Evolutionary conservation across 2,329 filamentous ascomycete species (phyloP).

Genomic region (Pseudofabraea citricarpa): DNA sequence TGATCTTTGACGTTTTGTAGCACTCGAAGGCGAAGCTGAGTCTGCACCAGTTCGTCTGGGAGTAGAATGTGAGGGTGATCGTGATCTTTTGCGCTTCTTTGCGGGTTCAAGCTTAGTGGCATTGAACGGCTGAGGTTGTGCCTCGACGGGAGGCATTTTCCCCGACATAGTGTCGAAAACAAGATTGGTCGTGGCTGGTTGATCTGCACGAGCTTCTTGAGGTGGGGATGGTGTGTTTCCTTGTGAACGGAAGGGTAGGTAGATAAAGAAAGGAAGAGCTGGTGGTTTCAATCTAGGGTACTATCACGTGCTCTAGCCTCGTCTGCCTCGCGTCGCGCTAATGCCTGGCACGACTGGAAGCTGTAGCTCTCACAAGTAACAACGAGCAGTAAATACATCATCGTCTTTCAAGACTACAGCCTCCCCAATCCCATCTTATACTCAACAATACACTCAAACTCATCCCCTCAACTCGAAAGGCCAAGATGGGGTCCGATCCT

Average conservation of each 20-base stretch:
- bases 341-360: too few relatives aligned
- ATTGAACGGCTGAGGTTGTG: constrained; percentile 35
- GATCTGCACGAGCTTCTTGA: too few relatives aligned
- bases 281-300: too few relatives aligned
- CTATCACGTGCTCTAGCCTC: not conserved
- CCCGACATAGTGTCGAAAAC: constrained; percentile 33
- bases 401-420: not conserved
- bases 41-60: constrained; percentile 17
- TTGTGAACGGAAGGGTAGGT: too few relatives aligned
- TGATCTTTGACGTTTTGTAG: constrained; percentile 15
- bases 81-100: constrained; percentile 35
- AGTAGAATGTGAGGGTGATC: constrained; percentile 28
- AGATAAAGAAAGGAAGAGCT: too few relatives aligned
- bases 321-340: constrained; percentile 21
- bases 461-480: not conserved
- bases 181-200: too few relatives aligned
- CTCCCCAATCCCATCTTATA: too few relatives aligned
- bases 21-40: constrained; percentile 19
- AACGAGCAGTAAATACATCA: not conserved
- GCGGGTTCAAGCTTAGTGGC: constrained; percentile 35
- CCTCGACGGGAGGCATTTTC: constrained; percentile 20
- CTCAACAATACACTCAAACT: too few relatives aligned
- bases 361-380: not conserved
- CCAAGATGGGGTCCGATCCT: constrained; percentile 70
- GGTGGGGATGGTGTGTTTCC: too few relatives aligned